Percentiles rank a stretch among this genome's conserved stretches.
Conservation (phyloP, 306 rosid species). For the Casuarina cunninghamiana region DNA sequence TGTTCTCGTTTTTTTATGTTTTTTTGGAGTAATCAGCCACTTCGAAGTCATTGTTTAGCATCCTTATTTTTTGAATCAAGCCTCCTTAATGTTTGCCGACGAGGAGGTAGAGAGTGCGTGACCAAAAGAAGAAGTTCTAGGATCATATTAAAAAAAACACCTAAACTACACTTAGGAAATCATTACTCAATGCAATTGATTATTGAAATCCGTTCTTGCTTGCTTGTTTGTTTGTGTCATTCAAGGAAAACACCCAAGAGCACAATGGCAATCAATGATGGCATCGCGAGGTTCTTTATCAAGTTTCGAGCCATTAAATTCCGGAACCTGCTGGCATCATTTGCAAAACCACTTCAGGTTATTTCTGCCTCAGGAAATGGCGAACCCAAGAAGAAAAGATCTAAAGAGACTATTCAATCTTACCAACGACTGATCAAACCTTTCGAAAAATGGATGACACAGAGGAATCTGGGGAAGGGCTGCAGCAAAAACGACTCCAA, state of each 20-base stretch:
- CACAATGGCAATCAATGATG: slow-evolving; percentile 27
- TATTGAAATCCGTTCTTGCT: neutral
- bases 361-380: slow-evolving; percentile 1
- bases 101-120: no score
- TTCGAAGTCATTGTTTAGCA: no score
- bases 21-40: no score
- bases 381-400: slow-evolving; percentile 17
- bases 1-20: neutral
- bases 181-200: neutral
- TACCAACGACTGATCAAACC: slow-evolving; percentile 27
- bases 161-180: no score
- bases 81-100: no score
- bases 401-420: slow-evolving; percentile 17
- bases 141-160: no score
- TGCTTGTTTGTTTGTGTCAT: neutral
- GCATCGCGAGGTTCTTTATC: slow-evolving; percentile 45
- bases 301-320: slow-evolving; percentile 46
- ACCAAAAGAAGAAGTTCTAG: no score
- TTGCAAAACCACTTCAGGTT: slow-evolving; percentile 30
- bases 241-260: slow-evolving; percentile 35
- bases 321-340: slow-evolving; percentile 37
- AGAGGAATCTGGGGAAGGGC: neutral
- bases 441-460: neutral
- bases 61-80: no score
- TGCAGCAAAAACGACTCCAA: neutral